A percentile compares a stretch with the other conserved stretches of the same genome.
Evolutionary conservation across 1,139 yeast species (phyloP).

Genomic region (Candida sanyaensis): DNA sequence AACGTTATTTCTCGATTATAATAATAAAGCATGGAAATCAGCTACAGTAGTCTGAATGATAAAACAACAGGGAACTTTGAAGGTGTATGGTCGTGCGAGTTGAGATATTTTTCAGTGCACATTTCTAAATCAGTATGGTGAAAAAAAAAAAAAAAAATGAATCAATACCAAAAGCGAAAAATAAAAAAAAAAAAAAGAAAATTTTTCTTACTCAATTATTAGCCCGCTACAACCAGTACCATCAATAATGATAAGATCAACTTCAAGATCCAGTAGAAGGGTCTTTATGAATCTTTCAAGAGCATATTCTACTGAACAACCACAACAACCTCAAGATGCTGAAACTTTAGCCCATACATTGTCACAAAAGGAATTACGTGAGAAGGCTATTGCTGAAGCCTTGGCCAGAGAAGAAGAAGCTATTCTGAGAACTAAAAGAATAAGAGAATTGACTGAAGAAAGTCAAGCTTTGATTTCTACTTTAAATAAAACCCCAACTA

Average conservation of each 20-base stretch:
- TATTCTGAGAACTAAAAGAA: slow-evolving; percentile 34
- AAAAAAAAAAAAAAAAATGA: no score
- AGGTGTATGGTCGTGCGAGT: slow-evolving; percentile 6
- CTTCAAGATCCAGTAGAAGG: neutral
- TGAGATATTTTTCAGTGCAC: neutral
- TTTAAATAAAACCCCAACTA: slow-evolving; percentile 40
- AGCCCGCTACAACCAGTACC: neutral
- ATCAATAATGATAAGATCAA: slow-evolving; percentile 6
- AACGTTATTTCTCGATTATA: slow-evolving; percentile 6
- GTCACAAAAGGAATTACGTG: slow-evolving; percentile 37
- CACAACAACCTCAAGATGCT: neutral
- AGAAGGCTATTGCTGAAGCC: slow-evolving; percentile 45
- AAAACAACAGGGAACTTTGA: neutral
- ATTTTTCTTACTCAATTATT: slow-evolving; percentile 4
- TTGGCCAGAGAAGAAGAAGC: slow-evolving; percentile 48
- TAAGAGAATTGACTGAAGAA: slow-evolving; percentile 36
- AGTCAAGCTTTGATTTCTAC: slow-evolving; percentile 29
- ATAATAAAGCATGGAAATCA: slow-evolving; percentile 9
- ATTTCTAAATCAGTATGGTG: no score
- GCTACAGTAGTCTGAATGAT: neutral
- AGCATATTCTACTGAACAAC: neutral
- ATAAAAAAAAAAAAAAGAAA: slow-evolving; percentile 6
- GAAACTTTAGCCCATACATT: slow-evolving; percentile 9
- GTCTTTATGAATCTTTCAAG: slow-evolving; percentile 1
- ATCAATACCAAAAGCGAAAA: no score